Evolutionary conservation across 139 green algal species (phyloP), one percentile per base, ranked within the genome.

Genomic region (Chlamydomonas schloesseri): DNA sequence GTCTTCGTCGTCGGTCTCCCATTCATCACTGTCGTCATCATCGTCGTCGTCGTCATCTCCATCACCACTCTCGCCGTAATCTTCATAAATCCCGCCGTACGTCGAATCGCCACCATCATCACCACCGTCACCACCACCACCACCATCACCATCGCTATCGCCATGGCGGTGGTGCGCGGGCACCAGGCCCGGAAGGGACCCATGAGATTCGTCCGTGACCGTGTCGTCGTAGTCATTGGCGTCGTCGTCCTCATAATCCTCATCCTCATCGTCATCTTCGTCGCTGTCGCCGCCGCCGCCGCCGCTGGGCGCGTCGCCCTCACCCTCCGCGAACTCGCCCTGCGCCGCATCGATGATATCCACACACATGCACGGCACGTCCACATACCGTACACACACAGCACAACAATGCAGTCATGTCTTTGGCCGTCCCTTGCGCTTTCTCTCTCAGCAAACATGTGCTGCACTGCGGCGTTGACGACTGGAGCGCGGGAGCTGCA

Each of bases 1-100:
- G 42, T 72, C 58, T 58, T 82, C 75, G 26, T 67, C 65, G 5
- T 34, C 64, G 36, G 57, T 82, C 58, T 82, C 75, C 75, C 75
- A 82, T 1, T 72, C 75, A 23, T 68, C 47, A 13, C 29, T 55
- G 11, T 36, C 55, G 17, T 58, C 75, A 21, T 71, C 36, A 5
- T 58, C 58, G 18, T 72, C 72, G 8, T 17, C 47, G 1, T 46
- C 72, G 47, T 29, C 72, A 1, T 57, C 70, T n/a, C n/a, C n/a
- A n/a, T n/a, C n/a, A n/a, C n/a, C n/a, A 2, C 42, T 50, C 6
- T 5, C 42, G 42, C 42, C 42, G 42, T 50, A 5, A 8, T 50
- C 42, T 8, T 31, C 70, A n/a, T 57, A 34, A 6, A 23, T 73
- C n/a, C 31, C n/a, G n/a, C n/a, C n/a, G n/a, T n/a, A n/a, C n/a